Conservation (phyloP, 768 basidiomycete species). For the Porphyrellus cyaneotinctus region DNA sequence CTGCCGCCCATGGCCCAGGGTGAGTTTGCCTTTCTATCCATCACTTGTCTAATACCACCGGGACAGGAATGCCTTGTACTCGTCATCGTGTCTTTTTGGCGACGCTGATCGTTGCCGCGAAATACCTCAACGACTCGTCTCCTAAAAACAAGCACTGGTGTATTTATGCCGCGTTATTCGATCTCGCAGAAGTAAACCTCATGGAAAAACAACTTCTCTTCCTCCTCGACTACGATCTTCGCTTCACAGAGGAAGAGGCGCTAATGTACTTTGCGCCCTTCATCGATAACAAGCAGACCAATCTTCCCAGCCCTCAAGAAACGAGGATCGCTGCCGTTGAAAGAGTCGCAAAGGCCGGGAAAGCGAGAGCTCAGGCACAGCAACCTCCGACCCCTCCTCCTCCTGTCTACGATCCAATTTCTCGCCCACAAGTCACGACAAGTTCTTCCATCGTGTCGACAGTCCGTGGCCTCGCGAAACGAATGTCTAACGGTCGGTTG, state of each 20-base stretch:
- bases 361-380: constrained; percentile 48
- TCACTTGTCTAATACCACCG: constrained; percentile 8
- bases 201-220: constrained; percentile 97
- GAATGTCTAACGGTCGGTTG: constrained; percentile 44
- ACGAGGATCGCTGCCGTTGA: constrained; percentile 52
- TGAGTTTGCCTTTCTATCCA: constrained; percentile 32
- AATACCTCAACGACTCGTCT: constrained; percentile 95
- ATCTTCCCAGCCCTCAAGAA: constrained; percentile 33
- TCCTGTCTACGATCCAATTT: constrained; percentile 35
- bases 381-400: constrained; percentile 43
- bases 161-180: constrained; percentile 69
- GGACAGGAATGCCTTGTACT: constrained; percentile 76
- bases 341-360: constrained; percentile 51
- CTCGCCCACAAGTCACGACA: constrained; percentile 17
- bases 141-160: constrained; percentile 97
- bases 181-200: constrained; percentile 78
- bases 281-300: constrained; percentile 34
- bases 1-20: constrained; percentile 84
- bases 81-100: constrained; percentile 95
- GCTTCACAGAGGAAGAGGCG: constrained; percentile 82
- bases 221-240: constrained; percentile 89
- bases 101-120: constrained; percentile 90
- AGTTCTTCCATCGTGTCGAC: constrained; percentile 46
- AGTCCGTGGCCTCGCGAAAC: constrained; percentile 57
- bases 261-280: constrained; percentile 68